phyloP scores from a whole-genome alignment of 2,329 filamentous ascomycete genomes.

The Cercospora berteroae region DNA sequence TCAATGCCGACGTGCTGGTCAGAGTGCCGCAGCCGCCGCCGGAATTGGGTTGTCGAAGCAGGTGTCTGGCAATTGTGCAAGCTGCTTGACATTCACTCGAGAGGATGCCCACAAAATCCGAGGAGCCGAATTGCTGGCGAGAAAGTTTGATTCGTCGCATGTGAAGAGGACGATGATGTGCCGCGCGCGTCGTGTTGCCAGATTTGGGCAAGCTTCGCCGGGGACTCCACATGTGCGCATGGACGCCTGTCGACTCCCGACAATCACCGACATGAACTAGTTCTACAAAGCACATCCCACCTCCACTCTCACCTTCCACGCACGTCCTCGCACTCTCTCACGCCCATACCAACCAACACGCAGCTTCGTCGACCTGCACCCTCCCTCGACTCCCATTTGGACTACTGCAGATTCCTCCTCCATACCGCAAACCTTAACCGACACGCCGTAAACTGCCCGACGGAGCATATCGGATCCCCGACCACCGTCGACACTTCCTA shows the following conservation, averaged over 20 bases:
- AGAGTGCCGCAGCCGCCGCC: neutral
- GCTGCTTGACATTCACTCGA: neutral
- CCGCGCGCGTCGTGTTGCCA: neutral
- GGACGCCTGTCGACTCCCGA: neutral
- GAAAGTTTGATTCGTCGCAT: neutral
- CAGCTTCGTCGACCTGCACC: conserved; percentile 1
- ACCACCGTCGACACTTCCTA: neutral
- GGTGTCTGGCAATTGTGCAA: neutral
- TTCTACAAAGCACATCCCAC: conserved; percentile 2
- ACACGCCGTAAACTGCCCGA: neutral
- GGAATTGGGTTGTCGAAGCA: neutral
- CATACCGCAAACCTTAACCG: neutral
- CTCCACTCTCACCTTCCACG: neutral
- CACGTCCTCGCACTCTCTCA: neutral
- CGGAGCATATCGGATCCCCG: neutral
- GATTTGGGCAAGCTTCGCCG: neutral
- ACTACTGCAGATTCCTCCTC: neutral
- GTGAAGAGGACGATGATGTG: conserved; percentile 5
- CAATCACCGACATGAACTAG: neutral
- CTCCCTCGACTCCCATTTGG: neutral
- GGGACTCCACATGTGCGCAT: conserved; percentile 2
- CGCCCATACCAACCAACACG: neutral
- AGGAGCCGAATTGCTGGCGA: neutral
- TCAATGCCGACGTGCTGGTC: neutral
- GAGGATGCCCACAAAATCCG: neutral